These are phyloP conservation scores for Pichia heedii DNA, from an alignment of 805 yeast species.

Conservation along the genomic window DNA sequence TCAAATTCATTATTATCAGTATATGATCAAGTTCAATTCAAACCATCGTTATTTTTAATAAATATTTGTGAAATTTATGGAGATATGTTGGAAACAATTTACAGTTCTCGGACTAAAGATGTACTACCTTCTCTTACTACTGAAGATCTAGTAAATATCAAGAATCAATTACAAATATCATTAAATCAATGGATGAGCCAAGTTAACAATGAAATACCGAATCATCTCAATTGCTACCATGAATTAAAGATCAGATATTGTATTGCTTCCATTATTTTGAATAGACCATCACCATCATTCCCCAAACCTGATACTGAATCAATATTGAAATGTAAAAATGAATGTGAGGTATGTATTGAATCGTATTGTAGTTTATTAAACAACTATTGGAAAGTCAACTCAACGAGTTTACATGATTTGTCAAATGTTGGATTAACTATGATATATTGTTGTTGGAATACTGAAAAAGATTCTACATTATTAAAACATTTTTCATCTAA, in stretches of 20 bases:
- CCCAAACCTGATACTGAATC: slow-evolving; percentile 13
- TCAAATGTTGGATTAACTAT: slow-evolving; percentile 17
- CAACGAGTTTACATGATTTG: slow-evolving; percentile 16
- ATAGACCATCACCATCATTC: slow-evolving; percentile 19
- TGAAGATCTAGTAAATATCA: slow-evolving; percentile 10
- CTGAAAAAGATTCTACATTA: slow-evolving; percentile 12
- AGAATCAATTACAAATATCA: slow-evolving; percentile 9
- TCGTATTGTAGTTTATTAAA: slow-evolving; percentile 11
- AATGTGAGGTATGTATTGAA: slow-evolving; percentile 14
- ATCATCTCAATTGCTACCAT: slow-evolving; percentile 10
- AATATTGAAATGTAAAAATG: slow-evolving; percentile 11
- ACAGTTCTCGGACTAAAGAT: slow-evolving; percentile 15
- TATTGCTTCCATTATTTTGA: slow-evolving; percentile 13
- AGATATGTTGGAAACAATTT: slow-evolving; percentile 18
- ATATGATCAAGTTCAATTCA: slow-evolving; percentile 14
- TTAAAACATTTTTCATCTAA: slow-evolving; percentile 12
- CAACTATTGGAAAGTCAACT: slow-evolving; percentile 14
- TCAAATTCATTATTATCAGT: neutral
- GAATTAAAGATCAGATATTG: slow-evolving; percentile 17
- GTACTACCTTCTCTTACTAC: neutral
- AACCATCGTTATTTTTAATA: slow-evolving; percentile 15
- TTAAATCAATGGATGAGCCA: slow-evolving; percentile 15
- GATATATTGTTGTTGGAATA: slow-evolving; percentile 21
- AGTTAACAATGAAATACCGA: slow-evolving; percentile 15
- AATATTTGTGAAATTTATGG: slow-evolving; percentile 18